Percentiles rank a stretch among this genome's conserved stretches.
Evolutionary conservation across 495 filamentous ascomycete species (phyloP).

Genomic region (Penicillium pancosmium): DNA sequence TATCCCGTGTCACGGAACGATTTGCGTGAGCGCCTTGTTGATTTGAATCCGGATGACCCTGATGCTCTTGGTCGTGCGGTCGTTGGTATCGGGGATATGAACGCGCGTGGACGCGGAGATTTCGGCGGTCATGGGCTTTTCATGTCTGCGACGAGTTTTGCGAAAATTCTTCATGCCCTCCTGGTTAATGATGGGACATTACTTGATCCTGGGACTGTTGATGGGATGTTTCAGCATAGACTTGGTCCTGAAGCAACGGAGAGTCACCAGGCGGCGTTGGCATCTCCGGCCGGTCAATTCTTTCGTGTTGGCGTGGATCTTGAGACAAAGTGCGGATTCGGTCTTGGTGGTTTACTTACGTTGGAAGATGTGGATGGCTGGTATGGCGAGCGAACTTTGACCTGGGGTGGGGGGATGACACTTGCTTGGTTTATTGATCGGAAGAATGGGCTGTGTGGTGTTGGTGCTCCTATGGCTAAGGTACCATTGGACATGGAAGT

Average conservation of each 20-base stretch:
- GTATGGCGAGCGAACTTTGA: conserved; percentile 43
- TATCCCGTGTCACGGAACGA: conserved; percentile 37
- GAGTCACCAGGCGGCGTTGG: conserved; percentile 20
- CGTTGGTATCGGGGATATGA: conserved; percentile 28
- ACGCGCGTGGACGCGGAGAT: conserved; percentile 32
- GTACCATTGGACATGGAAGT: conserved; percentile 37
- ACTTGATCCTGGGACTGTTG: conserved; percentile 43
- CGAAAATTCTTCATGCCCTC: conserved; percentile 52
- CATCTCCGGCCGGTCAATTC: conserved; percentile 26
- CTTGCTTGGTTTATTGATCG: conserved; percentile 50
- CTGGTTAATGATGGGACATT: conserved; percentile 49
- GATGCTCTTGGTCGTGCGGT: conserved; percentile 29
- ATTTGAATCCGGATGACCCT: conserved; percentile 34
- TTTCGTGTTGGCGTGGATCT: conserved; percentile 31
- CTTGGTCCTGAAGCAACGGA: conserved; percentile 33
- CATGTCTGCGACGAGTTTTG: conserved; percentile 47
- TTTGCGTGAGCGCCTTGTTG: conserved; percentile 35
- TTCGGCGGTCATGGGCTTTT: conserved; percentile 59
- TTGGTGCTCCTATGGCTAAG: conserved; percentile 41
- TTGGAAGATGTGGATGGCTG: conserved; percentile 38
- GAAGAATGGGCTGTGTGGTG: conserved; percentile 46
- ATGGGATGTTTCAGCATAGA: conserved; percentile 56
- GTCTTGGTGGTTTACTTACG: conserved; percentile 32
- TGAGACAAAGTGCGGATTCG: conserved; percentile 28
- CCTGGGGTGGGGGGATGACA: conserved; percentile 42